A percentile compares a stretch with the other conserved stretches of the same genome.
phyloP scores from a whole-genome alignment of 2,329 filamentous ascomycete genomes.

The Pseudogymnoascus sp. region DNA sequence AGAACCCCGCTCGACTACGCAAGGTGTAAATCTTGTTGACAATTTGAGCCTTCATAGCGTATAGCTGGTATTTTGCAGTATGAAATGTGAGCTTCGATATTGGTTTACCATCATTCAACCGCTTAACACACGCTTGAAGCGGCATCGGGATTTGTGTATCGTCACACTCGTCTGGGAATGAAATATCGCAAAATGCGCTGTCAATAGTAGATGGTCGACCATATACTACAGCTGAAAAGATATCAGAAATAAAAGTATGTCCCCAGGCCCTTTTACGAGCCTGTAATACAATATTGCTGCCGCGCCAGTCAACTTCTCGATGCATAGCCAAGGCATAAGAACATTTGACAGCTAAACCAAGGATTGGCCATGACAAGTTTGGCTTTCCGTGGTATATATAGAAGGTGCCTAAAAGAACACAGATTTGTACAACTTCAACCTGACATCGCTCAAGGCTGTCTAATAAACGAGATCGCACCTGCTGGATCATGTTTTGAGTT shows the following conservation, averaged over 20 bases:
- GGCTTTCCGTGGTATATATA: slow-evolving; percentile 33
- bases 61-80: slow-evolving; percentile 24
- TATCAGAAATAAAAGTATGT: slow-evolving; percentile 26
- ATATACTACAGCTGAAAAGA: slow-evolving; percentile 27
- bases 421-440: slow-evolving; percentile 30
- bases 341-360: slow-evolving; percentile 31
- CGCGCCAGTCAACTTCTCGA: background rate
- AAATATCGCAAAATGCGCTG: slow-evolving; percentile 22
- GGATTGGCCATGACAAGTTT: slow-evolving; percentile 33
- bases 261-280: slow-evolving; percentile 28
- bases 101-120: background rate
- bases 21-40: slow-evolving; percentile 25
- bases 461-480: background rate
- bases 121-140: background rate
- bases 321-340: slow-evolving; percentile 32
- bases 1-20: slow-evolving; percentile 17
- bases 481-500: background rate
- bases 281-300: slow-evolving; percentile 13
- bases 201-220: slow-evolving; percentile 26
- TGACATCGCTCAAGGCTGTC: background rate
- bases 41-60: slow-evolving; percentile 25
- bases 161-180: slow-evolving; percentile 23
- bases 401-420: slow-evolving; percentile 32
- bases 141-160: slow-evolving; percentile 16
- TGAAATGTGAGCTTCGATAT: slow-evolving; percentile 23